These are phyloP conservation scores for Fusarium sp. DNA, from an alignment of 2,329 filamentous ascomycete genomes.

Conservation along the genomic window DNA sequence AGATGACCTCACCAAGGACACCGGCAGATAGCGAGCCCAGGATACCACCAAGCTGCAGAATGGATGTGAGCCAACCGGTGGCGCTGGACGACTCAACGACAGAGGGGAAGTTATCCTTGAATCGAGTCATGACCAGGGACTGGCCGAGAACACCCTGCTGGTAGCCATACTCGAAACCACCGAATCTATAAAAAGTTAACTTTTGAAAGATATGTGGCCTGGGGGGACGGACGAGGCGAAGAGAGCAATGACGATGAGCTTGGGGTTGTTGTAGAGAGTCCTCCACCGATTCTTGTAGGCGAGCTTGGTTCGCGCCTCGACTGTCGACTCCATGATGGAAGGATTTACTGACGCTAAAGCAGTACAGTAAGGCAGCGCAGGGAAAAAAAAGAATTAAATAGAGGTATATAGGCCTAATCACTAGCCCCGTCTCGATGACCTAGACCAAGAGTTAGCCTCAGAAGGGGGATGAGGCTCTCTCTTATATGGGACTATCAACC, in stretches of 20 bases:
- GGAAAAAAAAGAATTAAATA: neutral
- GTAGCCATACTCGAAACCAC: slow-evolving; percentile 42
- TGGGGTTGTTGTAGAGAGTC: slow-evolving; percentile 39
- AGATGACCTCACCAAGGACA: slow-evolving; percentile 61
- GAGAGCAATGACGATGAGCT: slow-evolving; percentile 38
- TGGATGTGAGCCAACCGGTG: slow-evolving; percentile 63
- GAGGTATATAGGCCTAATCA: neutral
- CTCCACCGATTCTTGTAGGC: slow-evolving; percentile 40
- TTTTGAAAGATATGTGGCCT: accelerated
- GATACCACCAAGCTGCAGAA: slow-evolving; percentile 63
- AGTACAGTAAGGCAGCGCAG: neutral
- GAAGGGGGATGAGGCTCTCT: neutral
- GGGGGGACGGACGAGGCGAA: slow-evolving; percentile 40
- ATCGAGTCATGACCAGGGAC: slow-evolving; percentile 64
- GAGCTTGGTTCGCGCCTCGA: slow-evolving; percentile 33
- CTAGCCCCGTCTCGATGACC: neutral
- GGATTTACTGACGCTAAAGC: neutral
- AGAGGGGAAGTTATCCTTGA: slow-evolving; percentile 61
- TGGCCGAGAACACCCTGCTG: slow-evolving; percentile 67
- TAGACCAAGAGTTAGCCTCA: neutral
- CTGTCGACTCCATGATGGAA: slow-evolving; percentile 28
- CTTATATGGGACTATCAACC: neutral
- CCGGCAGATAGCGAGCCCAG: slow-evolving; percentile 60
- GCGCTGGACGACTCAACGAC: slow-evolving; percentile 59
- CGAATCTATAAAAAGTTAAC: slow-evolving; percentile 18